Conservation (phyloP, 2,329 filamentous ascomycete species). For the Fusarium abutilonis region DNA sequence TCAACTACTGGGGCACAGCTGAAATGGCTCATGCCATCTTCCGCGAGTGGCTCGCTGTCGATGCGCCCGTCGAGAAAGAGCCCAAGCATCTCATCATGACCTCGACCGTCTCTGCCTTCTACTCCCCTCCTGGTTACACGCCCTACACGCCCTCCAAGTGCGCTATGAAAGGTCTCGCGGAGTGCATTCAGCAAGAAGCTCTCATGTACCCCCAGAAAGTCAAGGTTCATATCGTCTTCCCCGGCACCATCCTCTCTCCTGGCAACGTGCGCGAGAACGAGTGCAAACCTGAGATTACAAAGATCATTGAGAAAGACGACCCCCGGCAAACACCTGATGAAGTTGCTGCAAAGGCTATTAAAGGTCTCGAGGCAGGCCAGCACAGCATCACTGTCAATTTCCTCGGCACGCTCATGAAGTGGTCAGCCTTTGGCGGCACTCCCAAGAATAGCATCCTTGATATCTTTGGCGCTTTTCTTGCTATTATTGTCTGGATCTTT, state of each 20-base stretch:
- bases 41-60: slow-evolving; percentile 73
- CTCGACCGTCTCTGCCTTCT: slow-evolving; percentile 77
- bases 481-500: slow-evolving; percentile 67
- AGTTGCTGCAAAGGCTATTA: slow-evolving; percentile 76
- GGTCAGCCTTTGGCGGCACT: slow-evolving; percentile 63
- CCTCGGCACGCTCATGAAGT: slow-evolving; percentile 77
- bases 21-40: slow-evolving; percentile 87
- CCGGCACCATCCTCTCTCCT: slow-evolving; percentile 82
- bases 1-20: slow-evolving; percentile 88
- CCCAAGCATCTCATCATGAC: slow-evolving; percentile 89
- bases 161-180: slow-evolving; percentile 83
- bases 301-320: slow-evolving; percentile 83
- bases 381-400: slow-evolving; percentile 81
- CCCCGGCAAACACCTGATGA: slow-evolving; percentile 79
- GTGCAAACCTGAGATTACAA: slow-evolving; percentile 82
- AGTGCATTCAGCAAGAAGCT: slow-evolving; percentile 84
- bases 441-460: slow-evolving; percentile 69
- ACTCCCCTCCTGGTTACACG: slow-evolving; percentile 81
- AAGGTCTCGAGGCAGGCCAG: slow-evolving; percentile 80
- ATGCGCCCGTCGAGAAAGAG: slow-evolving; percentile 55
- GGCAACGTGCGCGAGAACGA: slow-evolving; percentile 80
- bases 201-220: slow-evolving; percentile 86
- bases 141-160: slow-evolving; percentile 87
- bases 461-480: slow-evolving; percentile 64
- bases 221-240: slow-evolving; percentile 82